Conservation (phyloP, 2,329 filamentous ascomycete species). For the Mycosphaerella sp. region DNA sequence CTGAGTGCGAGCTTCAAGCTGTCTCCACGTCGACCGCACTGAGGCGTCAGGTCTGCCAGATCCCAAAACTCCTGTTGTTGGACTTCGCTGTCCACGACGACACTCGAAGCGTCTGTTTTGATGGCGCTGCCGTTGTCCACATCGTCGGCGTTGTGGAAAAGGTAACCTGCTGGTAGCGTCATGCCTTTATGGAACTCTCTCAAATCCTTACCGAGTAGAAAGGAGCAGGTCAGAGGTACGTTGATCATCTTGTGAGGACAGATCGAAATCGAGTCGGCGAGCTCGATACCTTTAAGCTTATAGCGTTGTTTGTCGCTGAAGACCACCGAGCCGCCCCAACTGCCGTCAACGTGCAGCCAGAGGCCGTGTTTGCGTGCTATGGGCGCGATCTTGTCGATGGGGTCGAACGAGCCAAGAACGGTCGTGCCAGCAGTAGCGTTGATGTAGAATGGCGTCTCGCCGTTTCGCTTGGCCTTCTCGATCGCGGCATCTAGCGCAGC, state of each 20-base stretch:
- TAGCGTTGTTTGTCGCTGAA: constrained; percentile 61
- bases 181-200: constrained; percentile 74
- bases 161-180: constrained; percentile 77
- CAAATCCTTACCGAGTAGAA: constrained; percentile 73
- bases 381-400: constrained; percentile 61
- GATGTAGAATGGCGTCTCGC: constrained; percentile 83
- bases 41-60: constrained; percentile 83
- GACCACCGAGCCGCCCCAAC: constrained; percentile 79
- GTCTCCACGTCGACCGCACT: constrained; percentile 85
- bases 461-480: constrained; percentile 54
- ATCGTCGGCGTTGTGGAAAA: constrained; percentile 36
- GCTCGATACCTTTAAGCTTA: constrained; percentile 64
- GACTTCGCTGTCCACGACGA: not conserved
- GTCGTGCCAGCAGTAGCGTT: constrained; percentile 95
- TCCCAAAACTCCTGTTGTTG: constrained; percentile 58
- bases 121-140: constrained; percentile 29
- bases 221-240: constrained; percentile 83
- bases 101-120: constrained; percentile 27
- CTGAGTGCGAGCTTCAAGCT: constrained; percentile 78
- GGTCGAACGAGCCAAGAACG: constrained; percentile 83
- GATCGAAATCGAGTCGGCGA: constrained; percentile 75
- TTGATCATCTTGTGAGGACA: constrained; percentile 99
- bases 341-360: constrained; percentile 91
- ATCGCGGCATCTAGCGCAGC: constrained; percentile 59
- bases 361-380: constrained; percentile 67